Evolutionary conservation across 2,329 filamentous ascomycete species (phyloP).

Genomic region (Hypocreales sp.): DNA sequence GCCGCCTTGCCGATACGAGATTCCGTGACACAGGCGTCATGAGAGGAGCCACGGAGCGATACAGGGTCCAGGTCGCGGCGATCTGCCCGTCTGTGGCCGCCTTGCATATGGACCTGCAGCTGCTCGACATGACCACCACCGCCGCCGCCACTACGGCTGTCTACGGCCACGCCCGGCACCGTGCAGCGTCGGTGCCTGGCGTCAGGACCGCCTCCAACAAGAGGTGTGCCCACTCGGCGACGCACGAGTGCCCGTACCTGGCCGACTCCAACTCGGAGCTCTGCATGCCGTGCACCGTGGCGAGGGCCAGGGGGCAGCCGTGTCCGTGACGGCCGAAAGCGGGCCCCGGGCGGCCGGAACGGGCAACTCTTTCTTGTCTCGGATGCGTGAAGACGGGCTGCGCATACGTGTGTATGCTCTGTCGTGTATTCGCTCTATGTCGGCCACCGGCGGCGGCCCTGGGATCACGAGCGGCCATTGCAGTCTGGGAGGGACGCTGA

Average conservation of each 20-base stretch:
- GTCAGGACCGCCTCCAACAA: conserved; percentile 16
- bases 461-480: too few relatives aligned
- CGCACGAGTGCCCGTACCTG: conserved; percentile 12
- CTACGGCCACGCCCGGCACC: too few relatives aligned
- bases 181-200: too few relatives aligned
- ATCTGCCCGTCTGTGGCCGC: neutral
- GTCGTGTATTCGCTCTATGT: too few relatives aligned
- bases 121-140: neutral
- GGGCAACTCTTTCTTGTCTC: too few relatives aligned
- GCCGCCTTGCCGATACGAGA: too few relatives aligned
- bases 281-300: conserved; percentile 10
- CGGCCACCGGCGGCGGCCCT: too few relatives aligned
- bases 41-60: conserved; percentile 1
- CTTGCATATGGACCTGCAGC: neutral
- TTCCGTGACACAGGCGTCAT: conserved; percentile 1
- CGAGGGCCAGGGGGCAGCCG: conserved; percentile 10
- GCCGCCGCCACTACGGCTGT: too few relatives aligned
- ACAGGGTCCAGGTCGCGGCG: neutral
- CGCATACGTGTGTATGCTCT: too few relatives aligned
- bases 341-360: too few relatives aligned
- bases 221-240: conserved; percentile 11
- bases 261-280: conserved; percentile 12
- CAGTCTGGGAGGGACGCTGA: too few relatives aligned
- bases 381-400: too few relatives aligned
- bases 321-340: conserved; percentile 7